phyloP scores from a whole-genome alignment of 2,329 filamentous ascomycete genomes.

The Fusarium coffeatum region DNA sequence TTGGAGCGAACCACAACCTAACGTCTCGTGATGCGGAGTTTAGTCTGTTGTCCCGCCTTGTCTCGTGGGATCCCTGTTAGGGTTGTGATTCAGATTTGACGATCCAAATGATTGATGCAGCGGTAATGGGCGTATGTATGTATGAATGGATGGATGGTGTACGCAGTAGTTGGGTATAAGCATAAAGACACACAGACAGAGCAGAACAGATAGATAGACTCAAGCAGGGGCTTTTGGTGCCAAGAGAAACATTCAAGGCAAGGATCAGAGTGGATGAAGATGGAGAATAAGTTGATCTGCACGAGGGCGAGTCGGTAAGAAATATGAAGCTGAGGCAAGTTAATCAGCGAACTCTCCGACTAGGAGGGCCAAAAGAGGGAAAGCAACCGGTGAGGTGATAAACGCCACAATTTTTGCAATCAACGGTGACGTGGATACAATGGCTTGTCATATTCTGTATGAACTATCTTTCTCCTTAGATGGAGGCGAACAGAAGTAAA shows the following conservation, averaged over 20 bases:
- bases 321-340: slow-evolving; percentile 17
- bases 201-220: slow-evolving; percentile 14
- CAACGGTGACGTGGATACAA: slow-evolving; percentile 31
- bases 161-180: slow-evolving; percentile 2
- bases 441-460: slow-evolving; percentile 4
- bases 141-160: slow-evolving; percentile 9
- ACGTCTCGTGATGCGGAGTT: slow-evolving; percentile 34
- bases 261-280: slow-evolving; percentile 24
- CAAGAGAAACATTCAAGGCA: slow-evolving; percentile 11
- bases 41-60: slow-evolving; percentile 11
- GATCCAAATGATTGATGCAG: slow-evolving; percentile 13
- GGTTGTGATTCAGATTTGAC: slow-evolving; percentile 27
- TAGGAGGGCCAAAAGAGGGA: slow-evolving; percentile 24
- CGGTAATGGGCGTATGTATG: background rate
- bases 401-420: slow-evolving; percentile 46
- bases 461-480: slow-evolving; percentile 20
- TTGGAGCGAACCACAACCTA: slow-evolving; percentile 17
- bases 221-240: slow-evolving; percentile 11
- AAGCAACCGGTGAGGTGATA: slow-evolving; percentile 44
- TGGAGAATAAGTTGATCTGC: slow-evolving; percentile 29
- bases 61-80: slow-evolving; percentile 28
- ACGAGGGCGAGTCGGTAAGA: slow-evolving; percentile 27
- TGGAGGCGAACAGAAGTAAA: background rate
- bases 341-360: slow-evolving; percentile 31
- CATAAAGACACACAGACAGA: slow-evolving; percentile 13